Base-by-base conservation (phyloP, 1,139 yeast genomes). In the Suhomyces terraborum region DNA sequence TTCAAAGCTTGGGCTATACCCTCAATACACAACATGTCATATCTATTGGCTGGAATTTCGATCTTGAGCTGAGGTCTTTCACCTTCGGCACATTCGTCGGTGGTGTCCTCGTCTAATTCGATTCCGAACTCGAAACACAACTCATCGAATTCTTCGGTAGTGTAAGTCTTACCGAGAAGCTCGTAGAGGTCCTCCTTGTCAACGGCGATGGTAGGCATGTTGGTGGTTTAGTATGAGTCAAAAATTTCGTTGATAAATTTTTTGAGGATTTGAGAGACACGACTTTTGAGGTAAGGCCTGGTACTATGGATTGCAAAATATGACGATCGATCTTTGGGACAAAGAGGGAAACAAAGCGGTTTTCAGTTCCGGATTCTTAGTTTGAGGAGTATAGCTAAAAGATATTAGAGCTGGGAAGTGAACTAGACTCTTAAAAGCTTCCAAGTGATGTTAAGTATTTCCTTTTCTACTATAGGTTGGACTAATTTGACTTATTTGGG, bases 11-110 rank as follows among this genome's bases (percentile, higher is more conserved):
- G 95, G 1, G 97, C 88, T 64, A 94, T 91, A 59, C 99, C 99
- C 67, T 94, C 99, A 51, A 89, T 85, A 73, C 98, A 94, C 54
- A 94, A 81, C 93, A 94, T 82, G 64, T 93, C 99, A 60, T 93
- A 94, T 71, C 98, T 81, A 70, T 94, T 94, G 50, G 99, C 99
- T 42, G 97, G 98, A 51, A 94, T 84, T 65, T 94, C 99, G 58
- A 94, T 89, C 70, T 94, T 94, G 57, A 88, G 77, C 67, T 91
- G 95, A 17, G 99, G 97, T 64, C 98, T 88, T 68, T 91, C 97
- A 35, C 79, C 82, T 43, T 77, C 84, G 53, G 72, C 73, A 48
- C 87, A 84, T 39, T 84, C 94, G 38, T 84, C 88, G 35, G 94
- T 86, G 55, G 87, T 81, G 63, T 94, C 98, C 69, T 94, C 98